These are phyloP conservation scores for Starmerella potacharoeniae DNA, from an alignment of 805 yeast species.

Conservation along the genomic window DNA sequence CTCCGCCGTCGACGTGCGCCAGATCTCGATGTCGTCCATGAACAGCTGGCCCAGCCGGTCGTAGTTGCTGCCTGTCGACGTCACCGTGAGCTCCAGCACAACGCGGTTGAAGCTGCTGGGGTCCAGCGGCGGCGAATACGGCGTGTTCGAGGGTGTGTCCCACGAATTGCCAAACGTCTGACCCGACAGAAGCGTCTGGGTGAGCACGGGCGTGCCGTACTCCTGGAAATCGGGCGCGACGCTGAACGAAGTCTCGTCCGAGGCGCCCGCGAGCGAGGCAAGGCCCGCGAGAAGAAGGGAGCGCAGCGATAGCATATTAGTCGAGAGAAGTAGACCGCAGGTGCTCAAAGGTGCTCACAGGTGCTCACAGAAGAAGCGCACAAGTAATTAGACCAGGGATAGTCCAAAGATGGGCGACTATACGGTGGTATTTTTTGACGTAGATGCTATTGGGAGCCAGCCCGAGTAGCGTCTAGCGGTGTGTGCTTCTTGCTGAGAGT, in stretches of 20 bases:
- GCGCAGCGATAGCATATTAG: neutral
- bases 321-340: neutral
- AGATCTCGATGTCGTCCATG: constrained; percentile 46
- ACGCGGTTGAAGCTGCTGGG: constrained; percentile 29
- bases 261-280: neutral
- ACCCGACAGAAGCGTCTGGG: constrained; percentile 16
- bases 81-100: constrained; percentile 27
- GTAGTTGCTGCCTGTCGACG: constrained; percentile 30
- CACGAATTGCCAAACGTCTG: constrained; percentile 29
- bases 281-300: neutral
- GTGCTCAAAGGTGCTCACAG: neutral
- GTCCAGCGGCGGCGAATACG: constrained; percentile 26
- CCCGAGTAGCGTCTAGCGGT: neutral
- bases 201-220: constrained; percentile 10
- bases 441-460: constrained; percentile 1
- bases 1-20: constrained; percentile 81
- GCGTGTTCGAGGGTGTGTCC: constrained; percentile 26
- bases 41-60: constrained; percentile 31
- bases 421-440: neutral
- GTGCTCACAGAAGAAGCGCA: no score
- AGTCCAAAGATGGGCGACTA: no score
- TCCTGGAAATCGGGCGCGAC: constrained; percentile 8
- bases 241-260: constrained; percentile 13
- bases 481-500: neutral
- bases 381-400: no score